Base-by-base conservation (phyloP, 768 basidiomycete genomes). In the Agaricus blazei region DNA sequence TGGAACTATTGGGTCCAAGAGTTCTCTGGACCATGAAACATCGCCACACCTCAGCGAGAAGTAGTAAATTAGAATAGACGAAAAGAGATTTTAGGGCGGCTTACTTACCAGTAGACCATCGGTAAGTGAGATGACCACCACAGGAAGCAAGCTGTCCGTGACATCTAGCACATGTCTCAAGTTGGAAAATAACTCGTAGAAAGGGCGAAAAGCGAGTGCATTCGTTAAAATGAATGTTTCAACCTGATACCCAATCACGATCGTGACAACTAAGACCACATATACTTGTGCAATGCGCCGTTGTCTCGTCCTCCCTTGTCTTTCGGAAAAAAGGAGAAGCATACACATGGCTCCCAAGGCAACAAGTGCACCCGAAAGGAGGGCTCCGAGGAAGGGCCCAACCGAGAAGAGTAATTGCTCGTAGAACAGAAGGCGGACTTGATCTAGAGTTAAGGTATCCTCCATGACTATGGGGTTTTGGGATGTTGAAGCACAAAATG, bases 21-120 rank as follows among this genome's bases (percentile, higher is more conserved):
- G 41, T 42, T 2, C 27, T 42, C 4, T 52, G 51, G 11, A 52
- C 51, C 41, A 52, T 52, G 29, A 31, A 52, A 26, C 51, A 52
- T n/a, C 40, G 40, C 51, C 51, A 52, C 36, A 44, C 41, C 51
- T 52, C 4, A 23, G 3, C 4, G 11, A 11, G 6, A 4, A 8
- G 29, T 19, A 8, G 38, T 23, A 19, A 38, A 4, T 12, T 26
- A 12, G 9, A 9, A n/a, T 4, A 19, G 5, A 37, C 19, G 15
- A 2, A 24, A 29, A 11, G 7, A 12, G 29, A 26, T 29, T 3
- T 14, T 19, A 19, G 19, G 19, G 19, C 19, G 19, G 19, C 19
- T 19, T 19, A 47, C 45, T 24, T 24, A 49, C 48, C 4, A 49
- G 34, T 11, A 49, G n/a, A 12, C 48, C 48, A 24, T 49, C 48